Evolutionary conservation across 75 land plant species (phyloP), one percentile per base, ranked within the genome.

Genomic region (Picea glauca): DNA sequence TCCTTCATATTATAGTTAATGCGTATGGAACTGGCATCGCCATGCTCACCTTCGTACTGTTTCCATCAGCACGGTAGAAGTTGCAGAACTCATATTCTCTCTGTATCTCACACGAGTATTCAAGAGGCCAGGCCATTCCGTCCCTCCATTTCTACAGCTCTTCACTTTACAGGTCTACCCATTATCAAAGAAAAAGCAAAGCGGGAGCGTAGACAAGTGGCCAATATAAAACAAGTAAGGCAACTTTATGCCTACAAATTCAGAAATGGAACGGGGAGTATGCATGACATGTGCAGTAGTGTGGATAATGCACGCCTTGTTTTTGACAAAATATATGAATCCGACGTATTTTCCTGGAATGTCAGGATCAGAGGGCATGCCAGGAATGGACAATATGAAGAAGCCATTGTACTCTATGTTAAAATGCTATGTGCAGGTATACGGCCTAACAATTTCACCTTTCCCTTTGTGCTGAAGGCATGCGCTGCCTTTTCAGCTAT

Each of bases 351-450:
- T 77, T 54, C 87, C 2, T 93, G 88, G 88, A 93, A 87, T 58
- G 83, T 89, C 8, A 83, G 91, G 33, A 89, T 93, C 3, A 82
- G 87, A 5, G 96, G 89, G 50, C 91, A 93, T 43, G 84, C 84
- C 62, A 85, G 86, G 72, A 2, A 46, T 77, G 88, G 87, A 31
- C 61, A 63, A 18, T 77, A 75, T 57, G 89, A 91, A 60, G 91
- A 90, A 33, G 94, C 90, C 20, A 32, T 92, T 83, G 87, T 86
- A 2, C 66, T 90, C 17, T 92, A 86, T 57, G 77, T 64, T 62
- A 88, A 90, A 75, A 90, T 92, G 94, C 84, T 79, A 58, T 87
- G 88, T 32, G 89, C 87, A 6, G 91, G 83, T 40, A 83, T 86
- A 30, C 81, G 78, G 75, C 93, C 91, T 1, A 93, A 93, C 62